Evolutionary conservation across 805 yeast genomes (phyloP), one percentile per base, ranked within the genome.

Genomic region (Candida ovalis): DNA sequence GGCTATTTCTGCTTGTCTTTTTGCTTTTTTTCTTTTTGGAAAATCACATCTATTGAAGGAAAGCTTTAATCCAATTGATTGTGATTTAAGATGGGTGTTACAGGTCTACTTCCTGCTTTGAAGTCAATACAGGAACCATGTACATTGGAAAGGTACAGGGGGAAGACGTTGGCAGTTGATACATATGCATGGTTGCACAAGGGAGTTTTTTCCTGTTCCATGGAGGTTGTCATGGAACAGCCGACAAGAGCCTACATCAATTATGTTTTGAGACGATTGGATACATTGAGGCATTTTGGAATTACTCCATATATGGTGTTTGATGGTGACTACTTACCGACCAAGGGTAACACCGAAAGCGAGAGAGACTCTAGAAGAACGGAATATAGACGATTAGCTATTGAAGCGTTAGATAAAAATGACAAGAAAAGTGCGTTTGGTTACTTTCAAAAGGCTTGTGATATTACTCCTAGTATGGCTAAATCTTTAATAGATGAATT

Each of bases 101-200:
- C 82, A 23, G 97, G 97, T 0, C 73, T 92, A 22, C 77, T 89
- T 28, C 91, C 87, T n/a, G 80, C 78, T 47, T 72, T 92, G 52
- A 88, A 86, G 62, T 80, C 86, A 25, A 84, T 88, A 38, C 94
- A 86, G 58, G 75, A 76, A 45, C 74, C 76, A 0, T 74, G 78
- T 1, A 67, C 83, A 1, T 68, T 91, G 41, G 75, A 77, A 47
- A 68, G 77, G 32, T 88, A 81, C 63, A 67, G 80, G 13, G 97
- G 96, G 1, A 75, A 83, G 58, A 81, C 86, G 0, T 69, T 91
- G 39, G 99, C 96, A 0, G 84, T 94, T n/a, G 99, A 94, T 62
- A 91, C 96, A 0, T 94, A 89, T 61, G 90, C 97, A 1, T 94
- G 99, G 99, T 77, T 94, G 4, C 99, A 94, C 67, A 79, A 88